phyloP scores from a whole-genome alignment of 352 stramenopile species.

The Pythium insidiosum region DNA sequence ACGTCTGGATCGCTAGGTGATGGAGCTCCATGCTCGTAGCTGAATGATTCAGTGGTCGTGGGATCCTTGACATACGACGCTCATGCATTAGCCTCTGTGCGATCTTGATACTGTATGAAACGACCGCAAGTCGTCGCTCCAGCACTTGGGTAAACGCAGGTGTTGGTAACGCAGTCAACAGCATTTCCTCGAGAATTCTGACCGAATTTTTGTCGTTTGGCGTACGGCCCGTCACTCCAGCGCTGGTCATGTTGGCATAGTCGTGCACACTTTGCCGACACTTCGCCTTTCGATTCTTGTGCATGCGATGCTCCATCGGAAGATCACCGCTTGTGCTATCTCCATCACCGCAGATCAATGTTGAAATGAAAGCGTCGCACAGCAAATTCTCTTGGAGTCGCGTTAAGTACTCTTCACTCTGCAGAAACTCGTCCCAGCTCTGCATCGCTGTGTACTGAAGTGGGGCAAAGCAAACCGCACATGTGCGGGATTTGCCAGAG shows the following conservation, averaged over 20 bases:
- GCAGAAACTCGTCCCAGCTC: conserved; percentile 80
- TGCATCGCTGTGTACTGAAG: conserved; percentile 58
- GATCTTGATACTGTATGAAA: conserved; percentile 73
- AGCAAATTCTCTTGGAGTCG: conserved; percentile 70
- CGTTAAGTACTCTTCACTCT: conserved; percentile 67
- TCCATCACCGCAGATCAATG: conserved; percentile 70
- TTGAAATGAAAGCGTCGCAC: conserved; percentile 71
- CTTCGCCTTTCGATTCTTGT: conserved; percentile 78
- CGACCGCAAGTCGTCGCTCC: conserved; percentile 69
- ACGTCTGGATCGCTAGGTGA: conserved; percentile 76
- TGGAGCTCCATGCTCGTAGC: conserved; percentile 58
- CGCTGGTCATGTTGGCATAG: conserved; percentile 78
- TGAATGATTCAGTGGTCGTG: conserved; percentile 24
- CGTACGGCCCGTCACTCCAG: conserved; percentile 59
- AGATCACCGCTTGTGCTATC: conserved; percentile 58
- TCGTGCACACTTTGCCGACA: conserved; percentile 74
- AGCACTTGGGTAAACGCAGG: conserved; percentile 71
- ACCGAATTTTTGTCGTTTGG: conserved; percentile 73
- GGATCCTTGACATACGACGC: conserved; percentile 30
- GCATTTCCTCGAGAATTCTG: conserved; percentile 72
- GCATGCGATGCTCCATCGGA: conserved; percentile 80
- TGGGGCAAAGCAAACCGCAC: conserved; percentile 63
- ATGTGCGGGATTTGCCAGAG: conserved; percentile 69
- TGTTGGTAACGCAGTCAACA: conserved; percentile 65
- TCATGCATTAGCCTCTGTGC: conserved; percentile 44